phyloP scores from a whole-genome alignment of 1,284 basidiomycete species.

The Hemileia vastatrix region DNA sequence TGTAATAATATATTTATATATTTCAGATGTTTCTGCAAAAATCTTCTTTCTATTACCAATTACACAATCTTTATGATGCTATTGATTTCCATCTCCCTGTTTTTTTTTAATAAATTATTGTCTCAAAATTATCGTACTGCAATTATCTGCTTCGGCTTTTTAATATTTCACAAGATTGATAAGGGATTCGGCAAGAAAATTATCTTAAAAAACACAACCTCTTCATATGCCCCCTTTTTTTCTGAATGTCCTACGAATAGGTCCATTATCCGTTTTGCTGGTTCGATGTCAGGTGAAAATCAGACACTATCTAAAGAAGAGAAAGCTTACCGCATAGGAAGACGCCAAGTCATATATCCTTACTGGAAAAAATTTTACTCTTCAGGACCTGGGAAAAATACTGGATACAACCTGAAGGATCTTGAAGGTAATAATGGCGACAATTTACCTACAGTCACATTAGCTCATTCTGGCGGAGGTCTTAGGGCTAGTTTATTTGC shows the following conservation, averaged over 20 bases:
- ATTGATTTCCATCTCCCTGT: too few relatives aligned
- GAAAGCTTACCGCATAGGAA: background rate
- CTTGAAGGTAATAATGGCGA: background rate
- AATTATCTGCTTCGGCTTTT: too few relatives aligned
- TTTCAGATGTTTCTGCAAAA: too few relatives aligned
- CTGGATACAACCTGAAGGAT: conserved; percentile 1
- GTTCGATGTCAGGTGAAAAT: conserved; percentile 1
- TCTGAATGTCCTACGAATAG: conserved; percentile 6
- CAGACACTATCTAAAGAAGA: conserved; percentile 11
- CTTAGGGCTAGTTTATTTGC: conserved; percentile 8
- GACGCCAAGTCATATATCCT: conserved; percentile 1
- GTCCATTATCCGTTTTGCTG: conserved; percentile 4
- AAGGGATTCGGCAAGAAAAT: too few relatives aligned
- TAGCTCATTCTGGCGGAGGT: conserved; percentile 15
- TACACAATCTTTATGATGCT: too few relatives aligned
- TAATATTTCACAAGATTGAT: too few relatives aligned
- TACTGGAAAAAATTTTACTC: conserved; percentile 7
- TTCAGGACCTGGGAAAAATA: conserved; percentile 9
- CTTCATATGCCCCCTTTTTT: conserved; percentile 9
- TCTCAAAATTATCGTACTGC: too few relatives aligned
- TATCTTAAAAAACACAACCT: too few relatives aligned
- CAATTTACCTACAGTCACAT: background rate
- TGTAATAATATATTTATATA: too few relatives aligned
- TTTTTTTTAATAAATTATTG: too few relatives aligned
- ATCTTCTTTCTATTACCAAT: too few relatives aligned